These are phyloP conservation scores for Sergeia podlipaevii DNA, from an alignment of 208 protist species.

Conservation along the genomic window DNA sequence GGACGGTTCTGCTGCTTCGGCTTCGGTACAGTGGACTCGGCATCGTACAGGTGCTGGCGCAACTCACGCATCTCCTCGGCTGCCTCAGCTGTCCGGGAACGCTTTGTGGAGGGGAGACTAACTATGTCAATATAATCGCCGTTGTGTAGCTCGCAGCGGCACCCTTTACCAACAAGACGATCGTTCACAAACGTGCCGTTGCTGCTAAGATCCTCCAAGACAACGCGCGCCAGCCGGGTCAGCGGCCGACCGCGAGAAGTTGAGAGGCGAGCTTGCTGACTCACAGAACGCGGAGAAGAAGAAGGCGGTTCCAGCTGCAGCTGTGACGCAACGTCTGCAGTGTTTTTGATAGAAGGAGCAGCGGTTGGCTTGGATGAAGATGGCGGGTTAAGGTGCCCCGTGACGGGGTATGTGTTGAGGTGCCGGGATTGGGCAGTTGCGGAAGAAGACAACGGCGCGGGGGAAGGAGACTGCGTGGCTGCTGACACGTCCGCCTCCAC, in stretches of 20 bases:
- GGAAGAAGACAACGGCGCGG: background rate
- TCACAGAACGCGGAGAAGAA: no score
- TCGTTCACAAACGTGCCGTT: constrained; percentile 84
- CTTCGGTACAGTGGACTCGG: no score
- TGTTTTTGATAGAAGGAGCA: background rate
- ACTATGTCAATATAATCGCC: constrained; percentile 66
- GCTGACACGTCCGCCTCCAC: no score
- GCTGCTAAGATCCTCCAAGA: constrained; percentile 56
- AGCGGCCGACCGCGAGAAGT: background rate
- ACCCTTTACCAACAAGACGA: constrained; percentile 37
- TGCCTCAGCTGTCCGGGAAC: no score
- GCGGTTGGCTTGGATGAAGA: background rate
- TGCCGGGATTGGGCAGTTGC: background rate
- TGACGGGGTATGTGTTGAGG: background rate
- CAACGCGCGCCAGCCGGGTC: constrained; percentile 20
- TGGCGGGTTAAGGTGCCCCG: background rate
- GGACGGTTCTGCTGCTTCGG: no score
- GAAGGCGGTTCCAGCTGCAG: no score
- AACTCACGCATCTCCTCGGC: no score
- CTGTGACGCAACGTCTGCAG: background rate
- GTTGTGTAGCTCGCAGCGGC: constrained; percentile 35
- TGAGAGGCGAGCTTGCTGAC: no score
- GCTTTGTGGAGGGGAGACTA: no score
- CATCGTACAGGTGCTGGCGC: no score
- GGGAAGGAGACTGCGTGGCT: no score